phyloP scores from a whole-genome alignment of 2,329 filamentous ascomycete genomes.

The Cryphonectria japonica region DNA sequence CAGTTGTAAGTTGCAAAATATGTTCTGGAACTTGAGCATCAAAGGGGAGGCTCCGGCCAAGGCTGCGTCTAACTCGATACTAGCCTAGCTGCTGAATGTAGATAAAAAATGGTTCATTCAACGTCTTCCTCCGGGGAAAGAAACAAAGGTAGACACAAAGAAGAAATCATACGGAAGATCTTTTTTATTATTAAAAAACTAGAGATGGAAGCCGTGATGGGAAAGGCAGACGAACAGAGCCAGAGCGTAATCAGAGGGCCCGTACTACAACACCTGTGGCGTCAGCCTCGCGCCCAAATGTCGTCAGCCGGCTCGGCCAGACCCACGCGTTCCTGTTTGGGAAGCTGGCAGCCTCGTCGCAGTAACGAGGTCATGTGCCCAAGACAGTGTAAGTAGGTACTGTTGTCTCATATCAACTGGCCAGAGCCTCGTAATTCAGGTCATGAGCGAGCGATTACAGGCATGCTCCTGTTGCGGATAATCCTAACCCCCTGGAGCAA shows the following conservation, averaged over 20 bases:
- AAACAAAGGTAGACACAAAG: too few species aligned
- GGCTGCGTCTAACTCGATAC: too few species aligned
- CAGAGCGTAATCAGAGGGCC: not conserved
- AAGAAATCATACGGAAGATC: too few species aligned
- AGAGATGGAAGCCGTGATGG: not conserved
- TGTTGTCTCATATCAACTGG: not conserved
- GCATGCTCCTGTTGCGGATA: not conserved
- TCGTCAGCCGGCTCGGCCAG: not conserved
- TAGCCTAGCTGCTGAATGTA: too few species aligned
- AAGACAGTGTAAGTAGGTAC: not conserved
- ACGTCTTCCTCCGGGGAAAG: too few species aligned
- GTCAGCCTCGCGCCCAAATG: slow-evolving; percentile 7
- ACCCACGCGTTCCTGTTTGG: slow-evolving; percentile 3
- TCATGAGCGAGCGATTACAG: not conserved
- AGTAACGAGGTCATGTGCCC: not conserved
- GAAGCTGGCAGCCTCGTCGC: slow-evolving; percentile 14
- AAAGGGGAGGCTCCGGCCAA: too few species aligned
- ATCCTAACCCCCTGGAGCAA: not conserved
- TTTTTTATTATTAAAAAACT: too few species aligned
- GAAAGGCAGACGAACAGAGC: not conserved
- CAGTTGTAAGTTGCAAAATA: too few species aligned
- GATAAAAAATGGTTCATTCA: too few species aligned
- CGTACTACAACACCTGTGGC: not conserved
- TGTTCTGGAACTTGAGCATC: too few species aligned
- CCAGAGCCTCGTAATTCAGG: not conserved